These are phyloP conservation scores for Lasiosphaeria hispida DNA, from an alignment of 495 filamentous ascomycete species.

Conservation along the genomic window DNA sequence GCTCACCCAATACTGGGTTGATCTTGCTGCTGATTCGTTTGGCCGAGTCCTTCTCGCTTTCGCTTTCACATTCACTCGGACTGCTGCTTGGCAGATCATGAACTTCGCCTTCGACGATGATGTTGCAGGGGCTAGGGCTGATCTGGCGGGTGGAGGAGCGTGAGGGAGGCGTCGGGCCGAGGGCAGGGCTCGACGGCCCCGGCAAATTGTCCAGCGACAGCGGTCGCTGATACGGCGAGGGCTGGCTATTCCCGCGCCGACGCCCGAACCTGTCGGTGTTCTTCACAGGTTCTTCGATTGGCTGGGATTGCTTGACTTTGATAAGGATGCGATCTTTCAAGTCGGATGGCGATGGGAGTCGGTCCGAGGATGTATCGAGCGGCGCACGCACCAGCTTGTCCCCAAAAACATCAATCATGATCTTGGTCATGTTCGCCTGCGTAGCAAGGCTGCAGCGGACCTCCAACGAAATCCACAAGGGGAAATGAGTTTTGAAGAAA, in stretches of 20 bases:
- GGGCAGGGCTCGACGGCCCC: constrained; percentile 56
- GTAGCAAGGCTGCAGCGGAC: constrained; percentile 86
- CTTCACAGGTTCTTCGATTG: constrained; percentile 38
- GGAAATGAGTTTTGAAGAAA: constrained; percentile 76
- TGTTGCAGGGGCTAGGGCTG: constrained; percentile 44
- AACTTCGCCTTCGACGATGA: constrained; percentile 51
- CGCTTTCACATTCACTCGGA: constrained; percentile 58
- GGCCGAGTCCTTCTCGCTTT: constrained; percentile 50
- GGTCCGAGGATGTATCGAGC: constrained; percentile 58
- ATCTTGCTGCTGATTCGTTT: constrained; percentile 78
- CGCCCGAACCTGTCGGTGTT: constrained; percentile 46
- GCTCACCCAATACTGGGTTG: constrained; percentile 72
- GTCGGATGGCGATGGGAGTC: constrained; percentile 81
- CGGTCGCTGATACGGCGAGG: constrained; percentile 68
- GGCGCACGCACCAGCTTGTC: constrained; percentile 74
- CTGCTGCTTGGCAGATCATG: constrained; percentile 51
- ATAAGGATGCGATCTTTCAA: constrained; percentile 80
- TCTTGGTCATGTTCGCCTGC: constrained; percentile 84
- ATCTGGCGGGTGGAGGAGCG: constrained; percentile 36
- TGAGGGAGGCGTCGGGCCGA: constrained; percentile 37
- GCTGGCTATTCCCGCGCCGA: constrained; percentile 72
- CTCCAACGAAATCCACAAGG: constrained; percentile 90
- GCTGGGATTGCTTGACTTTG: constrained; percentile 77
- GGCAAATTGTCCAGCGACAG: constrained; percentile 51
- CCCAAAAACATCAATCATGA: constrained; percentile 80